Evolutionary conservation across 1,284 basidiomycete species (phyloP).

Genomic region (Porodaedalea pini): DNA sequence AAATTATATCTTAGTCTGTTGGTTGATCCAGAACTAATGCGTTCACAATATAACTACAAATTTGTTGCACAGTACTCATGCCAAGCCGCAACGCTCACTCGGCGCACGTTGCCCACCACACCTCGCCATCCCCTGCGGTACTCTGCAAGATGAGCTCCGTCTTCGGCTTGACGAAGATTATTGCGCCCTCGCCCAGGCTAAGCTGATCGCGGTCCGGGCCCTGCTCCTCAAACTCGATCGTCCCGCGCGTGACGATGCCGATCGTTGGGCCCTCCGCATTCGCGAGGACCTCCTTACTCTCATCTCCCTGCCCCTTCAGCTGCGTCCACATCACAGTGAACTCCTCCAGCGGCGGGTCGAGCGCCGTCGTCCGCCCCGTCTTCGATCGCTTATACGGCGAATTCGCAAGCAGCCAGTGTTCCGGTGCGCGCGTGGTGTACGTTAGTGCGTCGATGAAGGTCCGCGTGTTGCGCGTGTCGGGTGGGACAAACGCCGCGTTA

Average conservation of each 20-base stretch:
- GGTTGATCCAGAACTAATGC: no score
- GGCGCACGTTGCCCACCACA: constrained; percentile 23
- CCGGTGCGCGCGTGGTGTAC: constrained; percentile 18
- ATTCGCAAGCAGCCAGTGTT: constrained; percentile 20
- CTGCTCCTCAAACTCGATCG: constrained; percentile 13
- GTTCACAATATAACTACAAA: no score
- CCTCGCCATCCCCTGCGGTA: constrained; percentile 10
- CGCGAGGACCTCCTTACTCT: constrained; percentile 11
- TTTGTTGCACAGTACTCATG: no score
- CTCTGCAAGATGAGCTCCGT: constrained; percentile 12
- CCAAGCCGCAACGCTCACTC: constrained; percentile 2
- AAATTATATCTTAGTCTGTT: no score
- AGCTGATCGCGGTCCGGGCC: constrained; percentile 5
- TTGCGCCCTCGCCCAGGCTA: constrained; percentile 15
- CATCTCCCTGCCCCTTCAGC: constrained; percentile 9
- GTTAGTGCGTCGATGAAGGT: constrained; percentile 22
- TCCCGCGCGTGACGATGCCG: constrained; percentile 22
- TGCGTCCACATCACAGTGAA: constrained; percentile 24
- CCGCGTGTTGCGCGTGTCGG: constrained; percentile 27
- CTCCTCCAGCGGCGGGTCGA: constrained; percentile 24
- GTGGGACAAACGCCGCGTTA: constrained; percentile 33
- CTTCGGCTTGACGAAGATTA: constrained; percentile 20
- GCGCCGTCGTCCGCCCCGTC: constrained; percentile 19
- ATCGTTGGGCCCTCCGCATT: constrained; percentile 21
- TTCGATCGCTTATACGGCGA: constrained; percentile 17